Evolutionary conservation across 108 stramenopile species (phyloP).

Genomic region (Pseudonitzschia delicatissima): DNA sequence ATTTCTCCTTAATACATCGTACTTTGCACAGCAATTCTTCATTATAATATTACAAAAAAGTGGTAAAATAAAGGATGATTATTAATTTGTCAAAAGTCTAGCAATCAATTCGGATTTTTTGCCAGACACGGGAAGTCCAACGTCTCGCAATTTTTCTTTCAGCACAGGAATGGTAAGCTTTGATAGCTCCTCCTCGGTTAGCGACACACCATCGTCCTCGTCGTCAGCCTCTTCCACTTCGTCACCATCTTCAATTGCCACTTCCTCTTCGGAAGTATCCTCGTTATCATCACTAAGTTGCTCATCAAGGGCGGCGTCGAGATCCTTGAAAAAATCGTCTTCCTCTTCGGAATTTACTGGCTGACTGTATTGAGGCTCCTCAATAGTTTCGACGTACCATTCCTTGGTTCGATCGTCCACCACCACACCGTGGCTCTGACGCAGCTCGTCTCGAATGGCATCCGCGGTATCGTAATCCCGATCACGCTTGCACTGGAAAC

Average conservation of each 20-base stretch:
- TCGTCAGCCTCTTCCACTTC: background rate
- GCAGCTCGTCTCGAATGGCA: slow-evolving; percentile 51
- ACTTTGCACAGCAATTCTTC: too few relatives aligned
- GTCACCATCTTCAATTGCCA: background rate
- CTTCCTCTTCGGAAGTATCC: background rate
- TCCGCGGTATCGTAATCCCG: slow-evolving; percentile 60
- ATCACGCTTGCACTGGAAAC: slow-evolving; percentile 34
- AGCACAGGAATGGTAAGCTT: slow-evolving; percentile 52
- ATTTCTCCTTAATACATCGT: too few relatives aligned
- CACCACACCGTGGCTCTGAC: slow-evolving; percentile 34
- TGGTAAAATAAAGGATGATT: too few relatives aligned
- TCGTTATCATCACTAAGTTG: background rate
- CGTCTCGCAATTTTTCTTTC: slow-evolving; percentile 57
- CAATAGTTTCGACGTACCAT: slow-evolving; percentile 27
- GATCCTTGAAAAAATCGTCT: background rate
- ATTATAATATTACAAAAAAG: too few relatives aligned
- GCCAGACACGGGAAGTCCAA: slow-evolving; percentile 59
- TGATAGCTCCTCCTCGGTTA: slow-evolving; percentile 31
- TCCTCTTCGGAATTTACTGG: background rate
- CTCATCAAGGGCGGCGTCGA: background rate
- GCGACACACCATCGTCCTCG: background rate
- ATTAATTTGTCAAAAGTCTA: slow-evolving; percentile 27
- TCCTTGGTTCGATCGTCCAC: slow-evolving; percentile 55
- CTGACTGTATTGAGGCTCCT: background rate
- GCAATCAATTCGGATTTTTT: slow-evolving; percentile 66